Conservation (phyloP, 257 asterid species). For the Nicotiana paniculata region DNA sequence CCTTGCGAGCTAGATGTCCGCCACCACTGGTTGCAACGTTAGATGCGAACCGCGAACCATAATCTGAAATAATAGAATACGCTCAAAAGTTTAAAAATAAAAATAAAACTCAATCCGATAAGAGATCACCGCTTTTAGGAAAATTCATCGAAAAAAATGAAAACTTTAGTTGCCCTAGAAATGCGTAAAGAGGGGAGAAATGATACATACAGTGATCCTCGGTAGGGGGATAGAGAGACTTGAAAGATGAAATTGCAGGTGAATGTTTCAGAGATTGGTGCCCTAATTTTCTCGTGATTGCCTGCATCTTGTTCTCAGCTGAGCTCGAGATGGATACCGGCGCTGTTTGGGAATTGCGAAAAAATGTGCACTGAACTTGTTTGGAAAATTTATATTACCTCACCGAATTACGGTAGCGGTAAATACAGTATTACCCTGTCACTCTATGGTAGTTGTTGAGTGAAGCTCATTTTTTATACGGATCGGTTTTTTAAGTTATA, state of each 20-base stretch:
- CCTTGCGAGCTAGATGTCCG: constrained; percentile 89
- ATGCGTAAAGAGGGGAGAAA: neutral
- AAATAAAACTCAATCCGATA: neutral
- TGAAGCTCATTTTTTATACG: no score
- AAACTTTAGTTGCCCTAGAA: constrained; percentile 19
- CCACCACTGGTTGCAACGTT: constrained; percentile 62
- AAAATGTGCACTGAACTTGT: neutral
- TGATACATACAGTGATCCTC: constrained; percentile 45
- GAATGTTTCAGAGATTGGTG: constrained; percentile 34
- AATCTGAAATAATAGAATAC: constrained; percentile 32
- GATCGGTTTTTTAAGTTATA: no score
- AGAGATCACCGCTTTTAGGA: neutral
- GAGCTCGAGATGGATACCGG: constrained; percentile 9
- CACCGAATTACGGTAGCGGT: neutral
- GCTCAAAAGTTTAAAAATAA: constrained; percentile 1
- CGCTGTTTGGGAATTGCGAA: neutral
- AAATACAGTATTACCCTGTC: neutral
- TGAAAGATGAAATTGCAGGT: constrained; percentile 31
- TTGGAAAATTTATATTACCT: neutral
- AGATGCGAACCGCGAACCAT: constrained; percentile 66
- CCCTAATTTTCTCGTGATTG: constrained; percentile 48
- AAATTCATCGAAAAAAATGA: neutral
- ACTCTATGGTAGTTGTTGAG: no score
- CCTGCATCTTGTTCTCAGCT: constrained; percentile 45
- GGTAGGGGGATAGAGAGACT: constrained; percentile 28